Percentiles rank a stretch among this genome's conserved stretches.
These are phyloP conservation scores for Crithidia fasciculata DNA, from an alignment of 208 protist genomes.

Conservation along the genomic window DNA sequence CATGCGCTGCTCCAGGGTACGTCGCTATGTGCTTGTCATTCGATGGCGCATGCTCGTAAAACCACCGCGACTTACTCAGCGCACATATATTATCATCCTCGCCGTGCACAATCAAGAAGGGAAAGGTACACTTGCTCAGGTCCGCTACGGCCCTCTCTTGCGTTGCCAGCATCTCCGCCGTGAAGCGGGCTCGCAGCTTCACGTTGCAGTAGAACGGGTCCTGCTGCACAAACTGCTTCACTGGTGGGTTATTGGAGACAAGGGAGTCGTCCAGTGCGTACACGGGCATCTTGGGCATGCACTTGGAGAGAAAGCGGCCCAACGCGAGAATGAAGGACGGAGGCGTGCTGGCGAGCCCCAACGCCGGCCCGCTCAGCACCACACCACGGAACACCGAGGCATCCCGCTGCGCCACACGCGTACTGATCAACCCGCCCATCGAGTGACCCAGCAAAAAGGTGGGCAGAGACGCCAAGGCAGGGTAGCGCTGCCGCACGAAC, in stretches of 20 bases:
- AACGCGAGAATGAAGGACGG: constrained; percentile 27
- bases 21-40: constrained; percentile 54
- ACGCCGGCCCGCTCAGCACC: constrained; percentile 68
- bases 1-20: constrained; percentile 55
- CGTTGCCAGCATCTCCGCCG: constrained; percentile 48
- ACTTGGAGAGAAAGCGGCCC: constrained; percentile 31
- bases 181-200: constrained; percentile 53
- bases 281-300: constrained; percentile 56
- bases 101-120: constrained; percentile 74
- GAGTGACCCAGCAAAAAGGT: constrained; percentile 79
- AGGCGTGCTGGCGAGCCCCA: constrained; percentile 22
- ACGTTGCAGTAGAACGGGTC: constrained; percentile 58
- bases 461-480: constrained; percentile 41
- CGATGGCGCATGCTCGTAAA: constrained; percentile 45
- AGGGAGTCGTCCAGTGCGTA: constrained; percentile 27
- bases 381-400: constrained; percentile 37
- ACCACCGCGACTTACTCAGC: constrained; percentile 38
- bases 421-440: constrained; percentile 78
- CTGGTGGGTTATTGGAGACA: constrained; percentile 51
- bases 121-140: constrained; percentile 37
- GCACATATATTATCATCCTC: constrained; percentile 54
- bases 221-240: constrained; percentile 62
- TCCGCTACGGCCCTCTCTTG: constrained; percentile 41
- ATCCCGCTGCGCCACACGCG: constrained; percentile 53
- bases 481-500: constrained; percentile 39